Base-by-base conservation (phyloP, 805 yeast species). In the Candida mattraensis region DNA sequence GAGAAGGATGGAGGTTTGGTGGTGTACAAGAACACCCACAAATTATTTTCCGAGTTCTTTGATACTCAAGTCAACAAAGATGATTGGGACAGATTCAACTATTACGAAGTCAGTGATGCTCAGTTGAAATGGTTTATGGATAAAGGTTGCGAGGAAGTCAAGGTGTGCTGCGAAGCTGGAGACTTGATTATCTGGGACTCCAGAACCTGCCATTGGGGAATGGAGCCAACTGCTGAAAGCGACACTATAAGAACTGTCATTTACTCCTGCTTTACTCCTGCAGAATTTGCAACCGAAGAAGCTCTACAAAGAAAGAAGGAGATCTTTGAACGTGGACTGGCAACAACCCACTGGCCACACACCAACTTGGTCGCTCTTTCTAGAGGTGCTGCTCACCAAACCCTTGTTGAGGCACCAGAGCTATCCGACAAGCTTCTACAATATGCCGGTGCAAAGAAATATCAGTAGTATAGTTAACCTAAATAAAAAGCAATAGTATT, bases 121-220 rank as follows among this genome's bases (percentile, higher is more conserved):
- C 46, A 51, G 18, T 20, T 54, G 13, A 28, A 50, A 30, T 56
- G 60, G 60, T 56, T 58, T 27, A 26, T 39, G 6, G 38, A 35
- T 9, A 41, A 41, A 21, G 61, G 59, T 12, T 48, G 55, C 28
- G 54, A 58, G 33, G 45, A 48, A 24, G 23, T 50, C 18, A 59
- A 54, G 40, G 42, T 59, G 4, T 39, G 48, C 10, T 57, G 51
- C 24, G 58, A 57, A 32, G 56, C 61, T 6, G 65, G 65, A 22
- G 65, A 60, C 39, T 40, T 59, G 30, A 52, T 60, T 18, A 19
- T 60, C 5, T 60, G 64, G 64, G 64, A 58, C 36, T 58, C 64
- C 7, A 49, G 63, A 46, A 45, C 51, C 3, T 37, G 47, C 17
- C 65, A 58, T 38, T 58, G 53, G 47, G 63, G 64, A 13, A 48